Evolutionary conservation across 495 filamentous ascomycete species (phyloP).

Genomic region (Hypoxylon trugodes): DNA sequence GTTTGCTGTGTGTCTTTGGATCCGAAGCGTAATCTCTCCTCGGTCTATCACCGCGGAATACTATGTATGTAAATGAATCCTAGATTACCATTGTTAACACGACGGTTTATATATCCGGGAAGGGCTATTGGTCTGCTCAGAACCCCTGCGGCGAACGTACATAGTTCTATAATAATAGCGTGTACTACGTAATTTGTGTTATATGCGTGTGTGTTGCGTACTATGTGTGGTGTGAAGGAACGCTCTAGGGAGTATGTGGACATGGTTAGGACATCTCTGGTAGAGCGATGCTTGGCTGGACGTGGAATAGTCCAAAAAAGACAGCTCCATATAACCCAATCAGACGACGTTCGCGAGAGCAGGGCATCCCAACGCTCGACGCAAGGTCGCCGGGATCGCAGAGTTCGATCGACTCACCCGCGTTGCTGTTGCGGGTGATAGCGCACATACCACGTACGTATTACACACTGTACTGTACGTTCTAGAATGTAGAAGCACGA

Average conservation of each 20-base stretch:
- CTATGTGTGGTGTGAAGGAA: slow-evolving; percentile 34
- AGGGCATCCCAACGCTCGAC: slow-evolving; percentile 22
- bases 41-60: slow-evolving; percentile 12
- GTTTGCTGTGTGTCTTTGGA: not conserved
- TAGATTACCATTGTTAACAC: slow-evolving; percentile 24
- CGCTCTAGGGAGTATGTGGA: slow-evolving; percentile 9
- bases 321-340: slow-evolving; percentile 21
- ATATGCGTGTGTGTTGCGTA: slow-evolving; percentile 14
- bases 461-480: slow-evolving; percentile 26
- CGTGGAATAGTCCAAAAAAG: slow-evolving; percentile 17
- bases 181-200: slow-evolving; percentile 37
- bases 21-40: slow-evolving; percentile 8
- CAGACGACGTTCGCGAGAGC: slow-evolving; percentile 2
- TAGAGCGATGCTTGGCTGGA: slow-evolving; percentile 28
- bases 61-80: slow-evolving; percentile 17
- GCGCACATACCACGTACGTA: slow-evolving; percentile 15
- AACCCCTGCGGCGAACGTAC: slow-evolving; percentile 30
- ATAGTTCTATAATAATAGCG: slow-evolving; percentile 17
- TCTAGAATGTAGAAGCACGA: slow-evolving; percentile 32
- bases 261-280: slow-evolving; percentile 16
- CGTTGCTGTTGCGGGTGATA: slow-evolving; percentile 23
- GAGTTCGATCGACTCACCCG: slow-evolving; percentile 36
- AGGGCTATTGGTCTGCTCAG: slow-evolving; percentile 21
- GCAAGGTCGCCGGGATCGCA: slow-evolving; percentile 34
- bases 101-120: slow-evolving; percentile 31